A percentile compares a stretch with the other conserved stretches of the same genome.
Conservation (phyloP, 2,329 filamentous ascomycete genomes). For the Fusarium humuli region DNA sequence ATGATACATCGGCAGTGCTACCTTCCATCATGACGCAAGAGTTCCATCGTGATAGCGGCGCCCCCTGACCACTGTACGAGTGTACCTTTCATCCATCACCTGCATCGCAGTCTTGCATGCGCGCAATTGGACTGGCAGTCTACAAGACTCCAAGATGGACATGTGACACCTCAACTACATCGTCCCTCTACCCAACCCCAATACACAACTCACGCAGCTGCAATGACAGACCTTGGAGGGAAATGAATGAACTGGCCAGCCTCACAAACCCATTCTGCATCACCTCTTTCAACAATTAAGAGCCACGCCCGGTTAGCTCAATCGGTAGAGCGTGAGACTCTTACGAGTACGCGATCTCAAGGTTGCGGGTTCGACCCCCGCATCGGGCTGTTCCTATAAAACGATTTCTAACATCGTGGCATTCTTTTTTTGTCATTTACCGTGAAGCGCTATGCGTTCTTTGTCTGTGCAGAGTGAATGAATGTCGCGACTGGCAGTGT, state of each 20-base stretch:
- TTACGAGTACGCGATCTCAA: slow-evolving; percentile 59
- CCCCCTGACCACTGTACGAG: background rate
- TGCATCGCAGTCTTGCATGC: background rate
- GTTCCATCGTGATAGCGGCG: background rate
- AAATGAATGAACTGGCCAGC: background rate
- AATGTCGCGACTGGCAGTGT: accelerated
- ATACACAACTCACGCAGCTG: no score
- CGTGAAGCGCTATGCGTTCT: background rate
- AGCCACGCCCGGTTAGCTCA: slow-evolving; percentile 39
- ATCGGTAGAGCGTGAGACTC: slow-evolving; percentile 74
- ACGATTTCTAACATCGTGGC: slow-evolving; percentile 32
- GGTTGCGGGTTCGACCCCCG: slow-evolving; percentile 66
- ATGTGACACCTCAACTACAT: background rate
- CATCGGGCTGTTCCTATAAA: slow-evolving; percentile 54
- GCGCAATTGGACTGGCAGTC: background rate
- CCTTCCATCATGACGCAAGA: background rate
- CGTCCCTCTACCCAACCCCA: background rate
- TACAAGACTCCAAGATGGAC: background rate
- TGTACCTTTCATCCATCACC: background rate
- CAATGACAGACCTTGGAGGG: no score
- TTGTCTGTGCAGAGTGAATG: background rate
- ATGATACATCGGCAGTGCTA: accelerated
- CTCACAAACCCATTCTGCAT: background rate
- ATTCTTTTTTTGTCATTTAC: slow-evolving; percentile 7
- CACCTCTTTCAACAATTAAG: background rate